Evolutionary conservation across 192 early-diverging fungal species (phyloP), one percentile per base, ranked within the genome.

Genomic region (Chytriomyces sp.): DNA sequence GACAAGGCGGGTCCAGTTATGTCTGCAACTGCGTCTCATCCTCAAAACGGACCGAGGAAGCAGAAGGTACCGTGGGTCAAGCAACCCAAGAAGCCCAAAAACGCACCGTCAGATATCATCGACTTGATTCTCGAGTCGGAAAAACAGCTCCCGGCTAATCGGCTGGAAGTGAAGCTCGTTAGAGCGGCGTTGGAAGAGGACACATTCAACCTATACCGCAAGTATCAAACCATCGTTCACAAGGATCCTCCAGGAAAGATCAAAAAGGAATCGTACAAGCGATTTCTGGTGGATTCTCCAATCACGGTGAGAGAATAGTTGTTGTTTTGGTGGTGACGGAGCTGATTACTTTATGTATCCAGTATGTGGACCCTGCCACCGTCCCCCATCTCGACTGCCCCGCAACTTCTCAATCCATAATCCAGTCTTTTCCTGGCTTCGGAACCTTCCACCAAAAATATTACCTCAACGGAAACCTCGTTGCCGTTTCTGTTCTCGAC

Each of bases 361-460:
- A 40, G 39, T 64, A 63, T 25, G 59, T 65, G 52, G 36, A 52
- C 8, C 34, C 73, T 6, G n/a, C n/a, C n/a, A 19, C 26, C 8
- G n/a, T n/a, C n/a, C n/a, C n/a, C n/a, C n/a, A 14, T 10, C 44
- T 49, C n/a, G 44, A n/a, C n/a, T n/a, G n/a, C n/a, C n/a, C n/a
- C n/a, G 8, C 49, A 30, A 39, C 10, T 6, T 39, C 10, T 22
- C 12, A 39, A 72, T 17, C 41, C 39, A 14, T 75, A 5, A 8
- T 59, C 19, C 25, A 41, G 19, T 39, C 59, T 17, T 76, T 78
- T 39, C 74, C 82, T 36, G 80, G 87, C 53, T 83, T 82, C 81
- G 90, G 97, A 64, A 81, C 90, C 36, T 99, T 91, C 69, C 95
- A 99, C 71, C 94, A 96, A 85, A 91, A 90, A 64, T 98, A 99